A percentile compares a stretch with the other conserved stretches of the same genome.
These are phyloP conservation scores for Vigna reflexopilosa DNA, from an alignment of 306 rosid species.

Conservation along the genomic window DNA sequence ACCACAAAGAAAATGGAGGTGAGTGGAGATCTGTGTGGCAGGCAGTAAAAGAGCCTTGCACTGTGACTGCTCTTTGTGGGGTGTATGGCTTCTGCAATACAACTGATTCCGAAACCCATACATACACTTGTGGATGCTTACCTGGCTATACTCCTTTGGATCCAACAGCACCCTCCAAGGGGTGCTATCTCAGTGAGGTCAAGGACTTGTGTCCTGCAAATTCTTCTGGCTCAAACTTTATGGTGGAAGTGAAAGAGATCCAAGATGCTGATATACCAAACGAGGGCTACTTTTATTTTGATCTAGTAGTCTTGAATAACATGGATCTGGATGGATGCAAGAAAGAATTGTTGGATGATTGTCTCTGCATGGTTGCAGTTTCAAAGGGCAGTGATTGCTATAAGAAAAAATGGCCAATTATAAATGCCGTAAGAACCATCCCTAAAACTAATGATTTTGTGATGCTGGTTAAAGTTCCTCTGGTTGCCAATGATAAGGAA, in stretches of 20 bases:
- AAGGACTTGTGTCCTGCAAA: constrained; percentile 47
- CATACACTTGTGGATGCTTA: constrained; percentile 42
- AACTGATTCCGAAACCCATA: constrained; percentile 36
- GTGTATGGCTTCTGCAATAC: constrained; percentile 51
- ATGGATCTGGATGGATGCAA: constrained; percentile 37
- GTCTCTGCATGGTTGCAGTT: constrained; percentile 48
- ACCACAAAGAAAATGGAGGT: not conserved
- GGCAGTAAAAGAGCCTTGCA: constrained; percentile 44
- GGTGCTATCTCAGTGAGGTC: constrained; percentile 44
- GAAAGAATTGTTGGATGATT: constrained; percentile 46
- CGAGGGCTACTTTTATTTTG: not conserved
- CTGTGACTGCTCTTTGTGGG: constrained; percentile 54
- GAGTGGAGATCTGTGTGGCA: constrained; percentile 44
- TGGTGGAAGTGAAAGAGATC: constrained; percentile 4
- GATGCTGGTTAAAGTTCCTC: constrained; percentile 41
- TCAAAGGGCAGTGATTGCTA: not conserved
- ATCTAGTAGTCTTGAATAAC: not conserved
- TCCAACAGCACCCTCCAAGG: constrained; percentile 51
- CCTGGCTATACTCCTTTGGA: constrained; percentile 49
- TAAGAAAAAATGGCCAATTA: constrained; percentile 51
- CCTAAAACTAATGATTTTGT: constrained; percentile 5
- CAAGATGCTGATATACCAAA: constrained; percentile 42
- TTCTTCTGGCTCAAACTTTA: constrained; percentile 32
- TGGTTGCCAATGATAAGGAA: not conserved
- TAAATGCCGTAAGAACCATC: constrained; percentile 30